phyloP scores from a whole-genome alignment of 257 asterid species.

The Capsicum pubescens region DNA sequence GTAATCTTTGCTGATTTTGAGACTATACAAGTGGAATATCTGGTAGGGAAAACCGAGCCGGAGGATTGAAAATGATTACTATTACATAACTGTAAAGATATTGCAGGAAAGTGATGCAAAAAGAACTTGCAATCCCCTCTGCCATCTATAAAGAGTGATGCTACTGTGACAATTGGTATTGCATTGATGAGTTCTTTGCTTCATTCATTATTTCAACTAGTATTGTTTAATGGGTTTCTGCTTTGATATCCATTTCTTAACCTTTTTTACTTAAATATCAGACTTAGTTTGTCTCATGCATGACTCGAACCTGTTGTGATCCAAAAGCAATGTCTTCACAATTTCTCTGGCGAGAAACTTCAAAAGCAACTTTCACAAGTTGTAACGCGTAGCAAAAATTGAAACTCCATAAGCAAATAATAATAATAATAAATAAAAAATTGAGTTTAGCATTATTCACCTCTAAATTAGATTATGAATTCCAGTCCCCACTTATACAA shows the following conservation, averaged over 20 bases:
- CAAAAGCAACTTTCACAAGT: no score
- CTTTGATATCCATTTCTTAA: neutral
- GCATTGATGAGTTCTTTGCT: neutral
- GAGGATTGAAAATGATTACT: neutral
- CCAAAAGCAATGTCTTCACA: no score
- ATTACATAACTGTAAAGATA: neutral
- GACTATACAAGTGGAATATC: slow-evolving; percentile 2
- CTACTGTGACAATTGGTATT: neutral
- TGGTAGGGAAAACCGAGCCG: neutral
- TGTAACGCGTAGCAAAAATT: no score
- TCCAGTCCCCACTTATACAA: no score
- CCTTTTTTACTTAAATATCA: no score
- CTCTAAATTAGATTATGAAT: no score
- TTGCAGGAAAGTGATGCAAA: neutral
- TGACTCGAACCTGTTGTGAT: no score
- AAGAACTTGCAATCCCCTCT: neutral
- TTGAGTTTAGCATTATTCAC: no score
- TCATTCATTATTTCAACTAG: slow-evolving; percentile 2
- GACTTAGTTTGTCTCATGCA: no score
- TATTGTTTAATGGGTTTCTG: neutral
- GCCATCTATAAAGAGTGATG: neutral
- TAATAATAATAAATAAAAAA: no score
- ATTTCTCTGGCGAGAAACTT: no score
- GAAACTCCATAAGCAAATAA: no score
- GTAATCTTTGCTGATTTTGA: neutral